Evolutionary conservation across 1,139 yeast species (phyloP).

Genomic region (Ogataea hybrid): DNA sequence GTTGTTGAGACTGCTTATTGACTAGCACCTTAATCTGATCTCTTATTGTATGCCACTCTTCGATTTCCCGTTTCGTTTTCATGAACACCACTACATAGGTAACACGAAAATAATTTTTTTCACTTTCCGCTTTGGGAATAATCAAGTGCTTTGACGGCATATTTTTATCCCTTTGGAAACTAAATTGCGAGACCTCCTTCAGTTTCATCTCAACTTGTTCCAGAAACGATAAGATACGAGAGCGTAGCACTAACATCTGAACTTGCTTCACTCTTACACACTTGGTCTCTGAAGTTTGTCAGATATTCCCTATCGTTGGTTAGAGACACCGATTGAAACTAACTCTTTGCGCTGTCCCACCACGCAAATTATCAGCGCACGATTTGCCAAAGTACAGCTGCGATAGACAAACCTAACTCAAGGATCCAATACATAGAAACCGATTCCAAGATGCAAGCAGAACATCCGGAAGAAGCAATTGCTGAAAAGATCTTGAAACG

Average conservation of each 20-base stretch:
- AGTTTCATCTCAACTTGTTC: background rate
- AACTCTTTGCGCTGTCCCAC: too few species aligned
- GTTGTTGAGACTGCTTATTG: background rate
- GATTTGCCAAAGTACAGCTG: constrained; percentile 1
- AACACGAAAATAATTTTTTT: constrained; percentile 11
- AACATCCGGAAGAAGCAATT: constrained; percentile 34
- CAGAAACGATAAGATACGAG: background rate
- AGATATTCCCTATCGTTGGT: too few species aligned
- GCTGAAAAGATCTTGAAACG: constrained; percentile 40
- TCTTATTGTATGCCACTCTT: background rate
- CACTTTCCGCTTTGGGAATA: constrained; percentile 15
- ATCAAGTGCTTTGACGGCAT: constrained; percentile 10
- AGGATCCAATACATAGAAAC: too few species aligned
- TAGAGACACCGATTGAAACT: too few species aligned
- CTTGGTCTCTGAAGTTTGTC: too few species aligned
- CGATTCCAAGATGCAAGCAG: constrained; percentile 3
- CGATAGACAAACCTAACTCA: too few species aligned
- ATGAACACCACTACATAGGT: background rate
- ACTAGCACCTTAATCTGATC: background rate
- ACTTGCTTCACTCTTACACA: background rate
- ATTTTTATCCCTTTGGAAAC: constrained; percentile 15
- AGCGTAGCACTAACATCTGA: background rate
- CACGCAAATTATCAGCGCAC: too few species aligned
- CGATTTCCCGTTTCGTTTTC: constrained; percentile 2
- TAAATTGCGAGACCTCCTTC: background rate